Evolutionary conservation across 2,329 filamentous ascomycete species (phyloP).

Genomic region (Meredithiella fracta): DNA sequence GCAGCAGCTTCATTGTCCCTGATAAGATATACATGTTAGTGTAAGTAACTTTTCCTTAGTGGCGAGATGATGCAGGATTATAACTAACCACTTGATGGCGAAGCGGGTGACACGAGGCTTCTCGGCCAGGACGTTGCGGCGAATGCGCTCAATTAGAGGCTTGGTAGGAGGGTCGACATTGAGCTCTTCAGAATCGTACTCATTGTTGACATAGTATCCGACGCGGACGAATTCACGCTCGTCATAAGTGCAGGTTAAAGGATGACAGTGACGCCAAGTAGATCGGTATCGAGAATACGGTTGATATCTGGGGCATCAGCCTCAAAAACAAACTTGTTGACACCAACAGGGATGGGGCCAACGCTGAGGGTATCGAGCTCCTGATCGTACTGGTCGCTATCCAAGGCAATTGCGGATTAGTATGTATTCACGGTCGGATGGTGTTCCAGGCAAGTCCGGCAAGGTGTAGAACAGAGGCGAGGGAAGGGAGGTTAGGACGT

Average conservation of each 20-base stretch:
- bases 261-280: slow-evolving; percentile 92
- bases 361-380: slow-evolving; percentile 95
- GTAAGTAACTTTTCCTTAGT: background rate
- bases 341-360: slow-evolving; percentile 88
- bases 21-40: background rate
- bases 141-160: slow-evolving; percentile 81
- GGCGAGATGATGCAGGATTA: background rate
- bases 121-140: slow-evolving; percentile 82
- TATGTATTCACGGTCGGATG: background rate
- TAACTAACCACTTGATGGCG: slow-evolving; percentile 85
- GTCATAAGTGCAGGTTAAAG: slow-evolving; percentile 93
- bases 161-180: slow-evolving; percentile 79
- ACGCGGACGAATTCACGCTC: slow-evolving; percentile 93
- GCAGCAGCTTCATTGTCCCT: slow-evolving; percentile 98
- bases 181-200: slow-evolving; percentile 86
- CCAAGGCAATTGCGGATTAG: background rate
- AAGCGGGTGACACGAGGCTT: slow-evolving; percentile 96
- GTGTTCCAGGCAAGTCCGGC: background rate
- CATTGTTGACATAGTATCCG: slow-evolving; percentile 99
- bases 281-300: slow-evolving; percentile 85
- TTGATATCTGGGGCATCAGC: slow-evolving; percentile 80
- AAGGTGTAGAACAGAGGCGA: background rate
- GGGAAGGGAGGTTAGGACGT: slow-evolving; percentile 26
- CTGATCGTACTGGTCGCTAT: slow-evolving; percentile 87
- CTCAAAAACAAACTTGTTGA: slow-evolving; percentile 98